Conservation (phyloP, 2,329 filamentous ascomycete species). For the Pseudovirgaria hyperparasitica region DNA sequence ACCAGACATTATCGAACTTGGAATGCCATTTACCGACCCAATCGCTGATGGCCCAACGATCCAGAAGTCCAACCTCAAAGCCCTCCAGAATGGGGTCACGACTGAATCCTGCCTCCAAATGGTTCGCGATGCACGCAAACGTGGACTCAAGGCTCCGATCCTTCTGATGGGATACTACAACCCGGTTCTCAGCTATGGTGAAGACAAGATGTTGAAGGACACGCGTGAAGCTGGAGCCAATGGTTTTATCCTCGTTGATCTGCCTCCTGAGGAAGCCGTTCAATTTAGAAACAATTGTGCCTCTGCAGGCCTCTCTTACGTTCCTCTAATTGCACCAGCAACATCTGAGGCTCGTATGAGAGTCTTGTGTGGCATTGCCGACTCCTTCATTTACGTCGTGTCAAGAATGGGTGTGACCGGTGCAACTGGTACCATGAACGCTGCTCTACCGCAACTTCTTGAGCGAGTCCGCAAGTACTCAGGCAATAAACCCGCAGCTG, state of each 20-base stretch:
- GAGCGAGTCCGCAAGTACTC: conserved; percentile 84
- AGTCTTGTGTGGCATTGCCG: conserved; percentile 87
- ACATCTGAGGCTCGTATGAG: conserved; percentile 92
- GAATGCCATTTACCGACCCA: conserved; percentile 92
- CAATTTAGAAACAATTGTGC: conserved; percentile 79
- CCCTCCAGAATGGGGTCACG: conserved; percentile 79
- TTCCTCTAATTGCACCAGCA: conserved; percentile 89
- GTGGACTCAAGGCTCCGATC: conserved; percentile 69
- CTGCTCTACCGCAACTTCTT: conserved; percentile 69
- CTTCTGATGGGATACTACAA: conserved; percentile 99
- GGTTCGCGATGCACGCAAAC: conserved; percentile 65
- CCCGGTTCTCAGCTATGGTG: conserved; percentile 84
- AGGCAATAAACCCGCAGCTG: conserved; percentile 76
- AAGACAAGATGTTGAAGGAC: conserved; percentile 76
- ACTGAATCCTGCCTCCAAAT: conserved; percentile 69
- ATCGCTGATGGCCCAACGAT: conserved; percentile 97
- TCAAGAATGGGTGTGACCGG: conserved; percentile 95
- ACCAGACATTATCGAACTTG: conserved; percentile 85
- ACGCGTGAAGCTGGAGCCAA: conserved; percentile 77
- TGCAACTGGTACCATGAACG: conserved; percentile 69
- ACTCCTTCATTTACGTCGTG: conserved; percentile 98
- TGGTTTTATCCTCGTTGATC: conserved; percentile 91
- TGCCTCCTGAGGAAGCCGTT: conserved; percentile 91
- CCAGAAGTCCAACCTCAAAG: conserved; percentile 83
- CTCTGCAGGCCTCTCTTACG: conserved; percentile 74